A percentile compares a stretch with the other conserved stretches of the same genome.
Conservation (phyloP, 768 basidiomycete genomes). For the Podaxis sp. region DNA sequence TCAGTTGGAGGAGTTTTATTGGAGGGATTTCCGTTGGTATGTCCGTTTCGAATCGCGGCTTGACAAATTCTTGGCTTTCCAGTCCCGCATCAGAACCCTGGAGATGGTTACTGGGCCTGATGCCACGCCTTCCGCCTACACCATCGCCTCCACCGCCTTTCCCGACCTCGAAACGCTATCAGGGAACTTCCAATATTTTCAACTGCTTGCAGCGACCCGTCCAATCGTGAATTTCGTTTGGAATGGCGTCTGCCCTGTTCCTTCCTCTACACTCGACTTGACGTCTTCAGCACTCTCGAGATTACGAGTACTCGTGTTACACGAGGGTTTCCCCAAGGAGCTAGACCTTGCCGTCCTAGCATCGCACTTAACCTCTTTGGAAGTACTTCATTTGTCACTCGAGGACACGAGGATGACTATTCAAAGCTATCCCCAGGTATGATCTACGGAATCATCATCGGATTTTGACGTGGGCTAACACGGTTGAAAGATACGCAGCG, state of each 20-base stretch:
- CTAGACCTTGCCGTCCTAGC: neutral
- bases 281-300: neutral
- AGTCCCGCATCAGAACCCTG: neutral
- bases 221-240: neutral
- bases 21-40: conserved; percentile 10
- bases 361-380: conserved; percentile 2
- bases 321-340: conserved; percentile 4
- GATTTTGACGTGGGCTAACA: neutral
- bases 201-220: neutral
- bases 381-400: conserved; percentile 4
- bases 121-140: neutral
- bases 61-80: neutral
- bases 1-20: neutral
- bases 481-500: neutral
- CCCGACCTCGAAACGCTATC: conserved; percentile 3
- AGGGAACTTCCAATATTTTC: neutral
- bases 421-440: conserved; percentile 4
- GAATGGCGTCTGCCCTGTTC: neutral
- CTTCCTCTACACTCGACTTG: neutral
- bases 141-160: neutral
- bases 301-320: conserved; percentile 2
- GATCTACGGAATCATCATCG: neutral
- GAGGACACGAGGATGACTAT: conserved; percentile 6
- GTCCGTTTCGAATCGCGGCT: neutral
- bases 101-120: neutral